Evolutionary conservation across 306 rosid species (phyloP), one percentile per base, ranked within the genome.

Genomic region (Rosa rugosa): DNA sequence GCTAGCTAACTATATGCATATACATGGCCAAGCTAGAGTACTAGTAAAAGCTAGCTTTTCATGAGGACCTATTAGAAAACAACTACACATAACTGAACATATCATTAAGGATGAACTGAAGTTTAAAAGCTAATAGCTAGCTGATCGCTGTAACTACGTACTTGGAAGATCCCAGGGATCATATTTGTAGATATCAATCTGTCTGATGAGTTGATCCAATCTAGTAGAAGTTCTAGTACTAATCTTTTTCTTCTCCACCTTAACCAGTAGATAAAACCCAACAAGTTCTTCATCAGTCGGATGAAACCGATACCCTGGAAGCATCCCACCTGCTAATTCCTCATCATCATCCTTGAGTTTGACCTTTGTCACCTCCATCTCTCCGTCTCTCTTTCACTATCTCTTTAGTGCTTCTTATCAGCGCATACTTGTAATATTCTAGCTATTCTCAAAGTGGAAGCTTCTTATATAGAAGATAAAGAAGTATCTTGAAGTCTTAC

Each of bases 81-180:
- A 20, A 27, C 18, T 12, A 56, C 27, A n/a, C 5, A 56, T n/a
- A 56, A 56, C 63, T 8, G 13, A n/a, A n/a, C 63, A 56, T n/a
- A 56, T 18, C 4, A 0, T 56, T 56, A 8, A 56, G 62, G n/a
- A 56, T n/a, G 27, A 56, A 7, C 38, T 57, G 63, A 2, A 57
- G 31, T n/a, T 7, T 57, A 56, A 20, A 56, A 57, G 31, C 14
- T n/a, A 22, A 9, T 8, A 57, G 3, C 8, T 57, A 57, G 63
- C 63, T 57, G 63, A 57, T 3, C 11, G 14, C 3, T 22, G 63
- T 22, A 31, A 63, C 18, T 12, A 47, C 89, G 75, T 92, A 94
- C 98, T 91, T 86, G 98, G 97, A 84, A 94, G 93, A 87, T 94
- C 98, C 98, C 98, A 94, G 5, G 98, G 98, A 87, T 94, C 97